Percentiles rank a stretch among this genome's conserved stretches.
phyloP scores from a whole-genome alignment of 306 rosid genomes.

The Ziziphus jujuba region DNA sequence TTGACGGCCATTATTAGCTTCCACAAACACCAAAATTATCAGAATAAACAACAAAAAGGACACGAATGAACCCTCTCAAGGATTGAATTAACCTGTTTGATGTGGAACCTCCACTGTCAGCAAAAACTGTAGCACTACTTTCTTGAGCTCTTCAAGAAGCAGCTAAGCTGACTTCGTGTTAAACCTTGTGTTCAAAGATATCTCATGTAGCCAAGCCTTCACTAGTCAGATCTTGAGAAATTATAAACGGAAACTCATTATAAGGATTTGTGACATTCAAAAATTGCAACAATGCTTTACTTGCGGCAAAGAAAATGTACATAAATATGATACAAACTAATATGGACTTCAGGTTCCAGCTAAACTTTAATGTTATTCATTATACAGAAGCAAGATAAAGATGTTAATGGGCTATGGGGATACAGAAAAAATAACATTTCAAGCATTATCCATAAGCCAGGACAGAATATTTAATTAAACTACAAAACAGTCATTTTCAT shows the following conservation, averaged over 20 bases:
- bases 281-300: neutral
- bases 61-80: too few species aligned
- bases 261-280: neutral
- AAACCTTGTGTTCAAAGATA: too few species aligned
- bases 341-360: neutral
- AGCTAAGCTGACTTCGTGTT: neutral
- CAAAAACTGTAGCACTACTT: too few species aligned
- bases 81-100: too few species aligned
- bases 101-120: too few species aligned
- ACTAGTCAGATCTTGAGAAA: neutral
- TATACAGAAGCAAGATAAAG: neutral
- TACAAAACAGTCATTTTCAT: too few species aligned
- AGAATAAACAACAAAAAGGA: too few species aligned
- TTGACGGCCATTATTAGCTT: too few species aligned
- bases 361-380: constrained; percentile 1
- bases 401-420: neutral
- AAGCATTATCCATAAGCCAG: neutral
- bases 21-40: too few species aligned
- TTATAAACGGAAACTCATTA: neutral
- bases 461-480: neutral
- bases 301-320: constrained; percentile 1
- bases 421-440: constrained; percentile 3
- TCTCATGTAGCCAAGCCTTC: neutral
- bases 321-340: neutral
- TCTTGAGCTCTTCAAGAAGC: neutral